phyloP scores from a whole-genome alignment of 2,329 filamentous ascomycete genomes.

The Hymenoscyphus salicellus region DNA sequence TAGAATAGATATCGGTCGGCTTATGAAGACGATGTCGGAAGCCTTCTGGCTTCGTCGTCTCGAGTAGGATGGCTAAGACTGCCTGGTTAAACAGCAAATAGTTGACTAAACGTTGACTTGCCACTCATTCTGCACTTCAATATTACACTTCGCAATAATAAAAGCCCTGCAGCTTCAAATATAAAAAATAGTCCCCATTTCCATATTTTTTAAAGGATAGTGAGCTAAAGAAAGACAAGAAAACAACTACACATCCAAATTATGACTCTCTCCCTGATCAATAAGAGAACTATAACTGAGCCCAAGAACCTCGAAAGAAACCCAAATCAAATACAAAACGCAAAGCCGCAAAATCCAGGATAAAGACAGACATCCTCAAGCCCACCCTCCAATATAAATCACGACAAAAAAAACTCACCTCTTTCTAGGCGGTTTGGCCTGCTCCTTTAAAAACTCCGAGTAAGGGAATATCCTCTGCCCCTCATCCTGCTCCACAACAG shows the following conservation, averaged over 20 bases:
- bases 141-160: background rate
- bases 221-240: no score
- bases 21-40: background rate
- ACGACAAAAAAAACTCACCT: background rate
- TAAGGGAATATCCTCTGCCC: no score
- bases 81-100: no score
- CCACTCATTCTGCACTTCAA: background rate
- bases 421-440: background rate
- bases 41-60: background rate
- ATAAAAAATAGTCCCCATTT: background rate
- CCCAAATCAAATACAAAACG: background rate
- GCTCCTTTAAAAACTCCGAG: background rate
- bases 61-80: background rate
- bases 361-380: background rate
- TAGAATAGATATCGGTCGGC: background rate
- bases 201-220: background rate
- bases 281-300: no score
- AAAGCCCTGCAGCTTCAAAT: background rate
- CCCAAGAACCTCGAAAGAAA: background rate
- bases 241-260: no score
- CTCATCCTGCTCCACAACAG: no score
- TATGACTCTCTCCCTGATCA: no score
- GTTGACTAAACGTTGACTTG: background rate
- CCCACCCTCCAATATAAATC: no score
- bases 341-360: no score